These are phyloP conservation scores for Penicillium sp. DNA, from an alignment of 2,329 filamentous ascomycete species.

Conservation along the genomic window DNA sequence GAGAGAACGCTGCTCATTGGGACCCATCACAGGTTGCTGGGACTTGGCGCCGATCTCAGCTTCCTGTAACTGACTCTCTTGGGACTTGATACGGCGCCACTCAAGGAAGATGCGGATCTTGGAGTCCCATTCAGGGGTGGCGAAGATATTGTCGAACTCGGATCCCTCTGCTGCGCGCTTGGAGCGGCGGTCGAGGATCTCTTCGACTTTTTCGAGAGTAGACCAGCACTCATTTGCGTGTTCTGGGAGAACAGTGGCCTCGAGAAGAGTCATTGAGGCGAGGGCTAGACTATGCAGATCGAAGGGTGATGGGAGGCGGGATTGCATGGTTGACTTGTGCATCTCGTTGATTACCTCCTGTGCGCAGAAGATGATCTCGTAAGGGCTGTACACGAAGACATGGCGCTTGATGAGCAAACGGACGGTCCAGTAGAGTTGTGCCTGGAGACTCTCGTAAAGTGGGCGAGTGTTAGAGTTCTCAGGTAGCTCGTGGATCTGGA, in stretches of 20 bases:
- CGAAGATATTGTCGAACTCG: conserved; percentile 42
- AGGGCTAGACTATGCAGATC: conserved; percentile 43
- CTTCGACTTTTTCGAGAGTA: conserved; percentile 51
- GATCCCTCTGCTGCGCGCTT: conserved; percentile 27
- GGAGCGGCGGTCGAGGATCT: conserved; percentile 47
- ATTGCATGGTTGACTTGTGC: conserved; percentile 33
- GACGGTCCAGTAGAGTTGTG: conserved; percentile 44
- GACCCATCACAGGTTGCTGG: conserved; percentile 38
- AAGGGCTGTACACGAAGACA: conserved; percentile 42
- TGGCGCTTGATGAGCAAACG: conserved; percentile 44
- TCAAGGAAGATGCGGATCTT: conserved; percentile 43
- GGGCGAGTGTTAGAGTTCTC: conserved; percentile 26
- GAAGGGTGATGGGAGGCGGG: conserved; percentile 38
- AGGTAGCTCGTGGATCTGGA: conserved; percentile 26
- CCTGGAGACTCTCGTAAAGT: conserved; percentile 39
- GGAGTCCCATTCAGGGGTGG: conserved; percentile 40
- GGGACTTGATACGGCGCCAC: conserved; percentile 36
- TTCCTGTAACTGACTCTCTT: conserved; percentile 34
- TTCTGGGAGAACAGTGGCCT: conserved; percentile 42
- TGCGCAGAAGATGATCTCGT: conserved; percentile 42
- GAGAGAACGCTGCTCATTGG: conserved; percentile 45
- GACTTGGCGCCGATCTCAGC: conserved; percentile 19
- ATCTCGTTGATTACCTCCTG: conserved; percentile 42
- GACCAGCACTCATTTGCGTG: conserved; percentile 40
- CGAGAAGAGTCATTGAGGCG: conserved; percentile 43